These are phyloP conservation scores for Moricandia arvensis DNA, from an alignment of 345 rosid genomes.

Conservation along the genomic window DNA sequence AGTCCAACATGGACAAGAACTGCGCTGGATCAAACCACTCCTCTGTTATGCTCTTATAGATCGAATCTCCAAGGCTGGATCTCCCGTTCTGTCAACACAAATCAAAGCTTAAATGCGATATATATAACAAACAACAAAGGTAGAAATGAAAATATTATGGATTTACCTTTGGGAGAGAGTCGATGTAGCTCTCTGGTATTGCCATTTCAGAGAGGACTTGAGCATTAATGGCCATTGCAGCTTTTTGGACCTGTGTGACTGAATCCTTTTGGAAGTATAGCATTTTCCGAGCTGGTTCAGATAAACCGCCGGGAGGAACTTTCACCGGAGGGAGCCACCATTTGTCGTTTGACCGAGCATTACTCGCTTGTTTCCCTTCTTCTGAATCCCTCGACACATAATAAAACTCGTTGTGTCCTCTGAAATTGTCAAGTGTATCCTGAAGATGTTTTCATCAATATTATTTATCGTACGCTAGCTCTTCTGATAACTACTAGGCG, in stretches of 20 bases:
- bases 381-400: not conserved
- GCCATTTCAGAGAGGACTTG: not conserved
- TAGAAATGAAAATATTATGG: not conserved
- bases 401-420: not conserved
- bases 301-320: not conserved
- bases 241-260: not conserved
- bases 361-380: not conserved
- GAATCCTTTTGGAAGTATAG: not conserved
- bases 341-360: not conserved
- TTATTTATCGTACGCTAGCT: not conserved
- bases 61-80: not conserved
- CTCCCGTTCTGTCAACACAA: not conserved
- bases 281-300: not conserved
- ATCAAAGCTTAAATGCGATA: not conserved
- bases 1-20: not conserved
- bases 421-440: not conserved
- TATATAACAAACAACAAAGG: not conserved
- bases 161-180: not conserved
- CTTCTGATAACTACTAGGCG: too few relatives aligned
- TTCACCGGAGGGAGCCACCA: not conserved
- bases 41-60: not conserved
- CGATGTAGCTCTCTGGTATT: not conserved
- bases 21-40: not conserved
- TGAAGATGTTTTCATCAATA: not conserved
- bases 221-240: not conserved